Percentiles rank a stretch among this genome's conserved stretches.
Evolutionary conservation across 441 rosid species (phyloP).

Genomic region (Daphne laureola): DNA sequence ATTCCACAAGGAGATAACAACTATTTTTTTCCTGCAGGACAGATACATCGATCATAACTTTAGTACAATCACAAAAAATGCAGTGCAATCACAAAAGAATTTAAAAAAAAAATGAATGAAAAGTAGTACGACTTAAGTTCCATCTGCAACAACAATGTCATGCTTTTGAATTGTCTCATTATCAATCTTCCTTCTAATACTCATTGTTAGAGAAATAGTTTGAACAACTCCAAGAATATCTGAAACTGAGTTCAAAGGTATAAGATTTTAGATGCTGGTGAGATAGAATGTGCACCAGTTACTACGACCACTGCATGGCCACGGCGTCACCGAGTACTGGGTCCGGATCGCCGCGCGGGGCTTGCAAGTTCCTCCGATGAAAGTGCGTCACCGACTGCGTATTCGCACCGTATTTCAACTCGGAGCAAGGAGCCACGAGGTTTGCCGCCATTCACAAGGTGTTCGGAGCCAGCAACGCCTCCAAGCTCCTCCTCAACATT

Average conservation of each 20-base stretch:
- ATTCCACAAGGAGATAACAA: slow-evolving; percentile 85
- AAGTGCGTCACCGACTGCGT: slow-evolving; percentile 83
- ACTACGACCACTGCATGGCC: too few species aligned
- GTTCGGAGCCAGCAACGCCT: slow-evolving; percentile 90
- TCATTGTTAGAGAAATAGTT: slow-evolving; percentile 67
- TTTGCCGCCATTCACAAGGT: slow-evolving; percentile 96
- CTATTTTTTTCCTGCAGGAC: slow-evolving; percentile 59
- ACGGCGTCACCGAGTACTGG: too few species aligned
- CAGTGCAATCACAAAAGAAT: not conserved
- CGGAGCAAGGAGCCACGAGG: slow-evolving; percentile 95
- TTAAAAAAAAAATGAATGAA: not conserved
- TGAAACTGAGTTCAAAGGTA: slow-evolving; percentile 11
- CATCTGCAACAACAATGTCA: slow-evolving; percentile 80
- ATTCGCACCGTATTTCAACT: slow-evolving; percentile 86
- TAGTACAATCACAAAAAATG: not conserved
- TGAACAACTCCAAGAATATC: slow-evolving; percentile 89
- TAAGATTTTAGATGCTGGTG: too few species aligned
- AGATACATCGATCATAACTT: slow-evolving; percentile 5
- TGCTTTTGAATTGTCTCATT: slow-evolving; percentile 79
- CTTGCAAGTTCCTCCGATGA: slow-evolving; percentile 89
- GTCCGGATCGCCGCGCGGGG: slow-evolving; percentile 96
- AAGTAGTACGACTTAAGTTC: slow-evolving; percentile 30
- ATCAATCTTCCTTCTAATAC: slow-evolving; percentile 72
- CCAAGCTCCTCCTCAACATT: slow-evolving; percentile 69
- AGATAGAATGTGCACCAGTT: too few species aligned